Evolutionary conservation across 306 rosid genomes (phyloP).

Genomic region (Hippophae rhamnoides): DNA sequence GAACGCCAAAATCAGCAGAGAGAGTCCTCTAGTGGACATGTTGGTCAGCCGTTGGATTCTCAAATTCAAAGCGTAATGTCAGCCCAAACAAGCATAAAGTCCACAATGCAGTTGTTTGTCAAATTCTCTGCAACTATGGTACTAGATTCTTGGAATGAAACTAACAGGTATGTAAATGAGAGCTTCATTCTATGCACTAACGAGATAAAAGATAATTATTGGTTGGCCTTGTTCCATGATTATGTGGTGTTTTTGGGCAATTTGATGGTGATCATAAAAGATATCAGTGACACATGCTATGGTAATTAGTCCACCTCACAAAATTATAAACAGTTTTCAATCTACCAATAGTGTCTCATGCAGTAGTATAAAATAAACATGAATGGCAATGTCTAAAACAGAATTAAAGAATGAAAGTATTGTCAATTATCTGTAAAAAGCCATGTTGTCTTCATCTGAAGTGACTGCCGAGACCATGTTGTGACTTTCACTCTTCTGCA

Average conservation of each 20-base stretch:
- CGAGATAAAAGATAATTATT: neutral
- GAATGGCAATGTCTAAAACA: too few species aligned
- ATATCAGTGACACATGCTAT: too few species aligned
- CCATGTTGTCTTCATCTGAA: neutral
- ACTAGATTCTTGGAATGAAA: conserved; percentile 84
- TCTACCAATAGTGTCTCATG: too few species aligned
- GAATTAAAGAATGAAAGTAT: too few species aligned
- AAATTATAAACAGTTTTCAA: too few species aligned
- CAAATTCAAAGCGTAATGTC: conserved; percentile 52
- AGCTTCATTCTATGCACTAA: neutral
- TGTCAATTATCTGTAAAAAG: neutral
- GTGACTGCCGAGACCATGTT: neutral
- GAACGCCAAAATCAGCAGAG: conserved; percentile 72
- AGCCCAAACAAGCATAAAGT: conserved; percentile 78
- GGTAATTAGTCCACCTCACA: too few species aligned
- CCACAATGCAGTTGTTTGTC: conserved; percentile 81
- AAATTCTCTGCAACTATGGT: conserved; percentile 71
- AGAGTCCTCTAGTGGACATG: conserved; percentile 58
- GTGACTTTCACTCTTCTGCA: conserved; percentile 16
- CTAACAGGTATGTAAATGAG: conserved; percentile 39
- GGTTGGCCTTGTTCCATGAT: neutral
- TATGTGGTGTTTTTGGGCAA: neutral
- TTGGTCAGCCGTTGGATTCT: conserved; percentile 39
- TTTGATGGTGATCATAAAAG: neutral
- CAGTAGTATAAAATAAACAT: too few species aligned